These are phyloP conservation scores for Alternaria angustiovoidea DNA, from an alignment of 2,329 filamentous ascomycete species.

Conservation along the genomic window DNA sequence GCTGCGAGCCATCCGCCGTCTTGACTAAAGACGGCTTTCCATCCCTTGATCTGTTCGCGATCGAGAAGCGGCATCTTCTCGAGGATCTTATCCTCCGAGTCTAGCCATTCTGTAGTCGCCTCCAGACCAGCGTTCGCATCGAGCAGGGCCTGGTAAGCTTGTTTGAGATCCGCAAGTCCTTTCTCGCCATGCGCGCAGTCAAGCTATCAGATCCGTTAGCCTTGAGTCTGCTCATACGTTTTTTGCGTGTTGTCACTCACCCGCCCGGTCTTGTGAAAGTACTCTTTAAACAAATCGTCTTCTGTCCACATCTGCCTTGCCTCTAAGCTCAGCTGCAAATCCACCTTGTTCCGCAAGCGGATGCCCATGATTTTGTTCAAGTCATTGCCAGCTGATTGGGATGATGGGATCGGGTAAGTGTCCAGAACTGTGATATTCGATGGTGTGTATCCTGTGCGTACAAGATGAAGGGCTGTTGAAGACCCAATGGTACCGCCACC, in stretches of 20 bases:
- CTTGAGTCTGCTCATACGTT: not conserved
- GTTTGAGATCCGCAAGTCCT: conserved; percentile 46
- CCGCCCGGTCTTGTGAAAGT: conserved; percentile 57
- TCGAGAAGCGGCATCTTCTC: conserved; percentile 52
- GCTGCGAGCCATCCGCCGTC: conserved; percentile 60
- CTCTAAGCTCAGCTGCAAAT: conserved; percentile 43
- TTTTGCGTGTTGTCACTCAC: conserved; percentile 18
- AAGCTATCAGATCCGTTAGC: conserved; percentile 27
- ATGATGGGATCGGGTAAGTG: conserved; percentile 56
- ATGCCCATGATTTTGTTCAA: conserved; percentile 59
- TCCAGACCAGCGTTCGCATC: conserved; percentile 45
- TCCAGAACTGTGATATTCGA: conserved; percentile 60
- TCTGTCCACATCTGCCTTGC: conserved; percentile 54
- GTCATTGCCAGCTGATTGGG: conserved; percentile 61
- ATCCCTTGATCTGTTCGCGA: conserved; percentile 55
- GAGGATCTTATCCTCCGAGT: conserved; percentile 56
- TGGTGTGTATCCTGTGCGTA: conserved; percentile 57
- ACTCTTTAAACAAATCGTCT: conserved; percentile 57
- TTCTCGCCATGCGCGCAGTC: conserved; percentile 49
- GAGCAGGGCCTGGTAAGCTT: conserved; percentile 50
- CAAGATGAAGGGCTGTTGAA: conserved; percentile 62
- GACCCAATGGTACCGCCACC: conserved; percentile 63
- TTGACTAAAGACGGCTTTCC: conserved; percentile 56
- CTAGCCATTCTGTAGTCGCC: conserved; percentile 54
- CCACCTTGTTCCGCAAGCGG: conserved; percentile 52